Base-by-base conservation (phyloP, 108 stramenopile genomes). In the Skeletonema costatum region DNA sequence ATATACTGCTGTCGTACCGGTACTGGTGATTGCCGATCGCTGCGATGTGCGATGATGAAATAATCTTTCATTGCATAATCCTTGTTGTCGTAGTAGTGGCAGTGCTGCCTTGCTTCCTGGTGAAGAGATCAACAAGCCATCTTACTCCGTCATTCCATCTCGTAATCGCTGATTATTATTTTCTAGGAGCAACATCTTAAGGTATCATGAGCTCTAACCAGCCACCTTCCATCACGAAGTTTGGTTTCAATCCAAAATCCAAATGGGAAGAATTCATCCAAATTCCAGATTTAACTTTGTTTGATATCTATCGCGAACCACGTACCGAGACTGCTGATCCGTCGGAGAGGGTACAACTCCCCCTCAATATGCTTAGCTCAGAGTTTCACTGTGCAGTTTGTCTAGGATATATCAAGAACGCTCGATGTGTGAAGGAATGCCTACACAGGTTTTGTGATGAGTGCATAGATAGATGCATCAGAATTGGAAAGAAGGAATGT, bases 391-490 rank as follows among this genome's bases (percentile, higher is more conserved):
- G 89, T 61, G 81, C 87, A 8, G 71, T 90, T 11, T 90, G 89
- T 64, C 71, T 90, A 38, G 86, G 81, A 11, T 85, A 76, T 70
- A 75, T 91, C 56, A 80, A 83, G 63, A 87, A 82, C 42, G 80
- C 90, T 1, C 58, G 71, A 1, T 82, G 86, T 16, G 90, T 91
- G 14, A 85, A 87, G 70, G 88, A 88, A 71, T 91, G 90, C 38
- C 74, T 91, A 31, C 90, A 91, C 72, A 69, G 90, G 32, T 91
- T 91, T 68, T 91, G 90, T 78, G 68, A 73, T 19, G 86, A 85
- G 39, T 90, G 89, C 65, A 85, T 88, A 36, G 72, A 88, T 66
- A 87, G 86, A 59, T 88, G 86, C 71, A 58, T 89, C 48, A 71
- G 85, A 12, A 71, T 84, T 12, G 85, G 85, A 39, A 87, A 77